Base-by-base conservation (phyloP, 495 filamentous ascomycete species). In the Penicillium bovifimosum region DNA sequence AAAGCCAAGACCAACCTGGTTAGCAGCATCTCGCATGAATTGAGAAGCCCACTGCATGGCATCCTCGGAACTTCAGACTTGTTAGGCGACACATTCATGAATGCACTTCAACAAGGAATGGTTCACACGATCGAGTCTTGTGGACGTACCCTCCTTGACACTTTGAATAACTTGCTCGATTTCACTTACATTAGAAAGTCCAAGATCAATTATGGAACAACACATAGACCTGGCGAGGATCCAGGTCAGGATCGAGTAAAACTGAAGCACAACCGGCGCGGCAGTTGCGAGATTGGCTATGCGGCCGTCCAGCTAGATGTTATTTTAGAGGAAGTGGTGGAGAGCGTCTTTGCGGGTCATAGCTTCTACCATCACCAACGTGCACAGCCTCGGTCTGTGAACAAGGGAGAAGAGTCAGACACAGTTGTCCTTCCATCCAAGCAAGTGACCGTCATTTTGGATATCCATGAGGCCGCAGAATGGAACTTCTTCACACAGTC, bases 11-110 rank as follows among this genome's bases (percentile, higher is more conserved):
- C 78, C 6, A 83, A 82, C 41, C 80, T 88, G 44, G 80, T 90
- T 34, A 83, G 80, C 4, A 85, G 80, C 33, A 82, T 90, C 24
- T 82, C 80, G 2, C 86, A 90, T 54, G 86, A 90, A 55, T 70
- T 88, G 10, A 73, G 86, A 10, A 83, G 73, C 2, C 86, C 86
- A 1, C 61, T 90, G 13, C 83, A 87, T 59, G 84, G 83, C 1
- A 83, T 86, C 39, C 53, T 86, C 0, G 81, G 79, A 0, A 80
- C 75, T 41, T 74, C 79, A 6, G 84, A 88, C 53, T 76, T 90
- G 47, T 61, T 90, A 6, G 63, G 62, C 33, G 82, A 84, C 27
- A 80, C 76, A 3, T 66, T 74, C 11, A 69, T 81, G 47, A 76
- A 82, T 51, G 67, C 66, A 9, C 71, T 79, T 32, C 80, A 84